Evolutionary conservation across 371 early-diverging fungal genomes (phyloP), one percentile per base, ranked within the genome.

Genomic region (Mucor mucedo): DNA sequence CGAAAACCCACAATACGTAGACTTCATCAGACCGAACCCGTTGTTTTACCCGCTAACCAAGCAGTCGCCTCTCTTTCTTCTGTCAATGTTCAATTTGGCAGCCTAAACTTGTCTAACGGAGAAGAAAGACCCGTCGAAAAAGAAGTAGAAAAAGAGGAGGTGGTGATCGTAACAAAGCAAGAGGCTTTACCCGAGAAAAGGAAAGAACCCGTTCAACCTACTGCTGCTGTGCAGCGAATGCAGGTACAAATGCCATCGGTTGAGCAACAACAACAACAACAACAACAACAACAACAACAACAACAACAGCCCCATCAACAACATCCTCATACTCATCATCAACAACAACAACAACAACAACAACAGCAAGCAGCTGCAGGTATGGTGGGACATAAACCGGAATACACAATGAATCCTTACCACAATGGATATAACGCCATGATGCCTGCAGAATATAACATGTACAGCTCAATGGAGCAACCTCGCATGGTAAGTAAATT

Each of bases 21-120:
- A 58, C 55, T 70, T 28, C 66, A 66, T 29, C 70, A 70, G 30
- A 39, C 44, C 21, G 70, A 70, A 41, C 63, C 70, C 3, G 70
- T 70, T 38, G 63, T 70, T 30, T 60, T 70, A 39, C 70, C 70
- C 0, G 33, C 16, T 3, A 60, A 69, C 42, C 69, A 69, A 33
- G 28, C 63, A 1, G 28, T 58, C 21, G 21, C 21, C 10, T 21
- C 38, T 27, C 16, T 63, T 10, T 35, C 56, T 11, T 29, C 62
- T 27, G 53, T 70, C 9, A 57, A 63, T 63, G 70, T 70, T 3
- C 70, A 63, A n/a, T 70, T 70, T 63, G 70, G 70, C n/a, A 70
- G 65, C 11, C 47, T 70, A 6, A 66, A 49, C n/a, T 39, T 70
- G 13, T 38, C 48, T 1, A 55, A 57, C 39, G 66, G 55, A 33